A percentile compares a stretch with the other conserved stretches of the same genome.
phyloP scores from a whole-genome alignment of 2,329 filamentous ascomycete genomes.

The Colletotrichum shisoi region DNA sequence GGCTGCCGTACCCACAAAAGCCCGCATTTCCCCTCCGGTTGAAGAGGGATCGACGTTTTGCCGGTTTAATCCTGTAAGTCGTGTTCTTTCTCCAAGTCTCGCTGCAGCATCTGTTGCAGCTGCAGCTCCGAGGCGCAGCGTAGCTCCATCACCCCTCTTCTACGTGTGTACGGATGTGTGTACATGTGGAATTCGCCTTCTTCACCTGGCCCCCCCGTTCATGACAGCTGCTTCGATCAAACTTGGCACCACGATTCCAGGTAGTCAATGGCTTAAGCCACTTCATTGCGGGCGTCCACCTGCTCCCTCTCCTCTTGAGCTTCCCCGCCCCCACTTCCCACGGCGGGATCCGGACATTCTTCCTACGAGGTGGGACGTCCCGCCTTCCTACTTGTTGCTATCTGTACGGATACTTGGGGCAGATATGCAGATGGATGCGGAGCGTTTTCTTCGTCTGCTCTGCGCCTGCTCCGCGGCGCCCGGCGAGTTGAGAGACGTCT shows the following conservation, averaged over 20 bases:
- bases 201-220: slow-evolving; percentile 48
- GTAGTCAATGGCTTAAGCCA: slow-evolving; percentile 46
- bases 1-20: slow-evolving; percentile 41
- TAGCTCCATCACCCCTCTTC: slow-evolving; percentile 6
- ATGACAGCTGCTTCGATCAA: slow-evolving; percentile 49
- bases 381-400: slow-evolving; percentile 47
- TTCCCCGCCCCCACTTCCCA: slow-evolving; percentile 45
- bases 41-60: slow-evolving; percentile 46
- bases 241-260: slow-evolving; percentile 50
- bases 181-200: slow-evolving; percentile 43
- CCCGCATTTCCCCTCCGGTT: slow-evolving; percentile 50
- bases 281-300: slow-evolving; percentile 46
- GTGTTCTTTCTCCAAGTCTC: slow-evolving; percentile 16
- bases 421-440: slow-evolving; percentile 46
- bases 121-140: slow-evolving; percentile 5
- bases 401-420: no score
- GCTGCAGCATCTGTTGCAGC: slow-evolving; percentile 3
- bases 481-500: slow-evolving; percentile 39
- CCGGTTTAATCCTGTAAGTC: slow-evolving; percentile 48
- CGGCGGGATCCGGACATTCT: slow-evolving; percentile 45
- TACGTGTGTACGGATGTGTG: neutral
- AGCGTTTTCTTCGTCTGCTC: slow-evolving; percentile 48
- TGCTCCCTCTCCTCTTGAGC: slow-evolving; percentile 48
- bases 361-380: slow-evolving; percentile 43
- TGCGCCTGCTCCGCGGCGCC: slow-evolving; percentile 43